Evolutionary conservation across 2,329 filamentous ascomycete genomes (phyloP).

Genomic region (Beauveria pseudobassiana): DNA sequence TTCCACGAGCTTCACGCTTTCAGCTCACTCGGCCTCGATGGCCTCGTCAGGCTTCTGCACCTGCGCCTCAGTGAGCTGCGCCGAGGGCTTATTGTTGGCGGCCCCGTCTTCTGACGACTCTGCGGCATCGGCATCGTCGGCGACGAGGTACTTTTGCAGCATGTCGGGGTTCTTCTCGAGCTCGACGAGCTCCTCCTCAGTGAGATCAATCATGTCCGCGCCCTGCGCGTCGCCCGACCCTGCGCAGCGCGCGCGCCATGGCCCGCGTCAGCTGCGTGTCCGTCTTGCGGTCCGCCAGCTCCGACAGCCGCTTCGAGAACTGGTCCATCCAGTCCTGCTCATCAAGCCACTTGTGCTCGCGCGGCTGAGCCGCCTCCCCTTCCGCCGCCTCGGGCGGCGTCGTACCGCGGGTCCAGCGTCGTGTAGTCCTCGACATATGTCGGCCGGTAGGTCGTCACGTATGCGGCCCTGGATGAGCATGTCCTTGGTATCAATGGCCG

Average conservation of each 20-base stretch:
- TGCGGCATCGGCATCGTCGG: slow-evolving; percentile 20
- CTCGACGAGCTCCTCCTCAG: slow-evolving; percentile 38
- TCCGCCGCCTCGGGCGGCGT: slow-evolving; percentile 46
- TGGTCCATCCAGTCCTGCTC: slow-evolving; percentile 52
- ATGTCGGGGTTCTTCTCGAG: slow-evolving; percentile 33
- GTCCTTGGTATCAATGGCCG: slow-evolving; percentile 66
- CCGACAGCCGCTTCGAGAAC: slow-evolving; percentile 41
- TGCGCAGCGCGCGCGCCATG: slow-evolving; percentile 34
- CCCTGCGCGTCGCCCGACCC: slow-evolving; percentile 34
- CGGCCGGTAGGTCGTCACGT: slow-evolving; percentile 63
- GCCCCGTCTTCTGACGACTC: slow-evolving; percentile 16
- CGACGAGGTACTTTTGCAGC: slow-evolving; percentile 29
- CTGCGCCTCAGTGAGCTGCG: slow-evolving; percentile 27
- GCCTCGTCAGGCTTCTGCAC: slow-evolving; percentile 31
- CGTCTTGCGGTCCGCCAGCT: slow-evolving; percentile 35
- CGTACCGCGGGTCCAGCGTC: slow-evolving; percentile 67
- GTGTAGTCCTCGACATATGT: slow-evolving; percentile 80
- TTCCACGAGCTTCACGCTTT: slow-evolving; percentile 23
- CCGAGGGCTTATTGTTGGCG: slow-evolving; percentile 14
- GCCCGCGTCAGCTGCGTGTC: slow-evolving; percentile 34
- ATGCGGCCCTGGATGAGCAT: slow-evolving; percentile 64
- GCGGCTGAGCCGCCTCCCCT: slow-evolving; percentile 32
- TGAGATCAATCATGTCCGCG: slow-evolving; percentile 40
- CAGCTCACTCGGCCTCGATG: slow-evolving; percentile 27
- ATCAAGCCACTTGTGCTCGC: slow-evolving; percentile 50